These are phyloP conservation scores for Salix suchowensis DNA, from an alignment of 345 rosid genomes.

Conservation along the genomic window DNA sequence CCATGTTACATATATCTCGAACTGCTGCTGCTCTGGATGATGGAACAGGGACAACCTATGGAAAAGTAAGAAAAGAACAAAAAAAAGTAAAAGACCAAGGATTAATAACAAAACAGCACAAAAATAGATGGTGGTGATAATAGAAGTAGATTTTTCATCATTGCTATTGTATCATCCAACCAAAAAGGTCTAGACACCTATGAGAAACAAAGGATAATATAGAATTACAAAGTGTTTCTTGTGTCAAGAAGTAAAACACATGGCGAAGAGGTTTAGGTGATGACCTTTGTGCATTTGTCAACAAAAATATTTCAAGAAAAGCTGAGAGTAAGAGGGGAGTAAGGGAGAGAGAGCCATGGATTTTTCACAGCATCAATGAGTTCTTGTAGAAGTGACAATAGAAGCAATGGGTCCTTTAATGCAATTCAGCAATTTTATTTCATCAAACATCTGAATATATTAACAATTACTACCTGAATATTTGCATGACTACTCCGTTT, in stretches of 20 bases:
- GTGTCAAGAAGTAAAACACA: neutral
- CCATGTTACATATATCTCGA: conserved; percentile 62
- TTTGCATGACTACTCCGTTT: conserved; percentile 78
- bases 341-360: neutral
- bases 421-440: neutral
- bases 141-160: neutral
- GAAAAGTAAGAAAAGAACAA: neutral
- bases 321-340: too few species aligned
- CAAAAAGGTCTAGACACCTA: too few species aligned
- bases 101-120: neutral
- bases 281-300: neutral
- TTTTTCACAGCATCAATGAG: neutral
- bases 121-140: neutral
- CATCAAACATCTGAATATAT: neutral
- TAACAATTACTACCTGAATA: conserved; percentile 57
- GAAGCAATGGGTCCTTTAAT: neutral
- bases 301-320: neutral
- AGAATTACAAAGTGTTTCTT: neutral
- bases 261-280: neutral
- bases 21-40: conserved; percentile 60
- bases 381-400: neutral
- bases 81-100: neutral
- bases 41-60: conserved; percentile 76
- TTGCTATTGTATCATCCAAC: neutral
- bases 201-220: too few species aligned